Conservation (phyloP, 164 flowering plant species). For the Magnolia sinica region DNA sequence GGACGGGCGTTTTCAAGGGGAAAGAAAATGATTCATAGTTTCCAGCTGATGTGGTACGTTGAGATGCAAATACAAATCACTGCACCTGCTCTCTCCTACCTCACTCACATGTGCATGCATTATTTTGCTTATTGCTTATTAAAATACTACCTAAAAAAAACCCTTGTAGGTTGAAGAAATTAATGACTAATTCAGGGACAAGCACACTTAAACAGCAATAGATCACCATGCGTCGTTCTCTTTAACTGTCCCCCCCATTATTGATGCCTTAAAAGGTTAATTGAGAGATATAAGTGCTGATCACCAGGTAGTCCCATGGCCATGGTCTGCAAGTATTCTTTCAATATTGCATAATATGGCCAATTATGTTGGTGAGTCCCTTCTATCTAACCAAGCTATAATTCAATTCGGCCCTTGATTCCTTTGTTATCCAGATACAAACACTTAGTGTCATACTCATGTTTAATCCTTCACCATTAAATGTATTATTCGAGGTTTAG, state of each 20-base stretch:
- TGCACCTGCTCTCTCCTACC: background rate
- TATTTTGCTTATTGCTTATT: background rate
- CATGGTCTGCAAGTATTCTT: too few relatives aligned
- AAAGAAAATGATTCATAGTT: slow-evolving; percentile 53
- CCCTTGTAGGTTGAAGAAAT: background rate
- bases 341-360: too few relatives aligned
- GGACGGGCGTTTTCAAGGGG: slow-evolving; percentile 83
- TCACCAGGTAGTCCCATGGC: background rate
- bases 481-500: too few relatives aligned
- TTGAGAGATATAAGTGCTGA: background rate
- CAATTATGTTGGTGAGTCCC: too few relatives aligned
- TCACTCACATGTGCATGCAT: too few relatives aligned
- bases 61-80: background rate
- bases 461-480: too few relatives aligned
- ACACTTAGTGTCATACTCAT: too few relatives aligned
- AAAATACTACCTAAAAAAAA: background rate
- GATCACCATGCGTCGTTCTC: background rate
- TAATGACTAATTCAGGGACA: background rate
- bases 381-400: background rate
- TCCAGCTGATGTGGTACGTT: slow-evolving; percentile 70
- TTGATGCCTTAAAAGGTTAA: background rate
- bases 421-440: background rate
- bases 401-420: background rate
- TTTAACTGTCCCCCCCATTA: background rate
- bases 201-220: background rate